Percentiles rank a stretch among this genome's conserved stretches.
Evolutionary conservation across 1,139 yeast genomes (phyloP).

Genomic region (Kluyveromyces sp.): DNA sequence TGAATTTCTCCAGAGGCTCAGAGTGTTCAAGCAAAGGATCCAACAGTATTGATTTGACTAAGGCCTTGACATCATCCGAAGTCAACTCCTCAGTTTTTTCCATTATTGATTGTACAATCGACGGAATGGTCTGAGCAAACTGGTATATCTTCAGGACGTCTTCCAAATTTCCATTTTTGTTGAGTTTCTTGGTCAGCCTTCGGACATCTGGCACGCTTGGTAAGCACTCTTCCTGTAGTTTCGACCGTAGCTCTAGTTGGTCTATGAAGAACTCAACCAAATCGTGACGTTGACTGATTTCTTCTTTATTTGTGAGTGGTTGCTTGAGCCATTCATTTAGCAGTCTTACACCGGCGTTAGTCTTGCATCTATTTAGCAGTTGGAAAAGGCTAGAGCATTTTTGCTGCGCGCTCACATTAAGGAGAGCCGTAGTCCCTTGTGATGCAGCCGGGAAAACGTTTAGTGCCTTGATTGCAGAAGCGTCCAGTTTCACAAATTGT

Average conservation of each 20-base stretch:
- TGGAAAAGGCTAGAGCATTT: constrained; percentile 69
- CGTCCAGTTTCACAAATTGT: constrained; percentile 80
- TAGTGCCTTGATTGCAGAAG: constrained; percentile 82
- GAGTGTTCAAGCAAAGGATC: constrained; percentile 46
- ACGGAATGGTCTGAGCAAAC: constrained; percentile 64
- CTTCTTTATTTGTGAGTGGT: constrained; percentile 62
- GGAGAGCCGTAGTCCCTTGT: constrained; percentile 16
- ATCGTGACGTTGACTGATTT: constrained; percentile 61
- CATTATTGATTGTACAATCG: constrained; percentile 46
- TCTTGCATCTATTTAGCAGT: constrained; percentile 77
- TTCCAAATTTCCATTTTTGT: constrained; percentile 54
- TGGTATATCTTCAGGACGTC: constrained; percentile 91
- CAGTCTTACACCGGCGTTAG: constrained; percentile 77
- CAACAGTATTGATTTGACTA: constrained; percentile 50
- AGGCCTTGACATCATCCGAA: constrained; percentile 25
- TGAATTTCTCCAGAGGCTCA: constrained; percentile 54
- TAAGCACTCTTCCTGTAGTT: constrained; percentile 61
- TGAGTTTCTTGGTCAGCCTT: constrained; percentile 61
- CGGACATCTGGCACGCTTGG: constrained; percentile 76
- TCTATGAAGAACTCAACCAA: constrained; percentile 68
- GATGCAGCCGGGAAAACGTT: constrained; percentile 61
- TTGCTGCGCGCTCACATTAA: constrained; percentile 32
- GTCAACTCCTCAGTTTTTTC: constrained; percentile 35
- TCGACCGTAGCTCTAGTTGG: constrained; percentile 59
- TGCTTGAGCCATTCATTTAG: constrained; percentile 94